Evolutionary conservation across 2,329 filamentous ascomycete species (phyloP), one percentile per base, ranked within the genome.

Genomic region (Magnaporthales sp.): DNA sequence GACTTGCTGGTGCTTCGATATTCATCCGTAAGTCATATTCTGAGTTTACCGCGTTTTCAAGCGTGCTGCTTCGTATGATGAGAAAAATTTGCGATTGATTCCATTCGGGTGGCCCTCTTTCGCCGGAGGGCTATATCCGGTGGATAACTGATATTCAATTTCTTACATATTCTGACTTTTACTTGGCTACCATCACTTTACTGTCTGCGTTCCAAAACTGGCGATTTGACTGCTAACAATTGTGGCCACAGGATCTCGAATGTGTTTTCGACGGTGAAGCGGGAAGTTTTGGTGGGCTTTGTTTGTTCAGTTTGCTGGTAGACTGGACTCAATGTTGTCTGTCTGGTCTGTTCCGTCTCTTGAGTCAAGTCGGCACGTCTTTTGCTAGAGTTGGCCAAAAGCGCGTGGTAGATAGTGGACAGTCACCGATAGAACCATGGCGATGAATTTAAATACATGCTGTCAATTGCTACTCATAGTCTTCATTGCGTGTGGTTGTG

Each of bases 11-110:
- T 51, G 38, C 19, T 19, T 46, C 13, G 19, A n/a, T 51, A 19
- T 26, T 58, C 54, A 58, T 58, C 54, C n/a, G 22, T 58, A 27
- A 60, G 56, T 27, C 19, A 19, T 13, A 8, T 19, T 26, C 29
- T 27, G 1, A 60, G 10, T 26, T 30, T 13, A 29, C 4, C 24
- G 13, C 24, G 27, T 27, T n/a, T 32, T 26, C 5, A 9, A 19
- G n/a, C 31, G 8, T 27, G 26, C 31, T 26, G 32, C 51, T 26
- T 27, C 15, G n/a, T 54, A 89, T 91, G 91, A 94, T 93, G 91
- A 88, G 81, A 70, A 90, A 92, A 95, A 95, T 95, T 95, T 95
- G 91, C 91, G 91, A 93, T 92, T 93, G 91, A 95, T 88, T 83
- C 83, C 80, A 78, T 78, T 79, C 81, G 67, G 86, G 85, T 91